A percentile compares a stretch with the other conserved stretches of the same genome.
These are phyloP conservation scores for Gigaspora rosea DNA, from an alignment of 192 early-diverging fungal species.

Conservation along the genomic window DNA sequence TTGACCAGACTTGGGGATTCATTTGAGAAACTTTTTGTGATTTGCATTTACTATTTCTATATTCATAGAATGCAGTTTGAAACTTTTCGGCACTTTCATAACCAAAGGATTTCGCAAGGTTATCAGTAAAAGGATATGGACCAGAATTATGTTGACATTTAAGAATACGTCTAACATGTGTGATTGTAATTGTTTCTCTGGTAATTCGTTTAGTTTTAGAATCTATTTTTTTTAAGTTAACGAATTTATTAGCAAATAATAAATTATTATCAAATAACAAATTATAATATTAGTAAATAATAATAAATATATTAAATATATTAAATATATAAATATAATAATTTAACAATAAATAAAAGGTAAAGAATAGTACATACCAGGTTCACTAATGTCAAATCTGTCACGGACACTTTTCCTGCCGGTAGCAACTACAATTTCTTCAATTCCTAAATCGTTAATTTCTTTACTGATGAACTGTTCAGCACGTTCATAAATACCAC, in stretches of 20 bases:
- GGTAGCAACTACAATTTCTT: slow-evolving; percentile 7
- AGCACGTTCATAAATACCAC: slow-evolving; percentile 17
- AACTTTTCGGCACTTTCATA: slow-evolving; percentile 11
- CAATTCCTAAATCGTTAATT: slow-evolving; percentile 14
- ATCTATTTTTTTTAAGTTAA: too few relatives aligned
- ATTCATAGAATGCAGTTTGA: background rate
- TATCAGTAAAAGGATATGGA: background rate
- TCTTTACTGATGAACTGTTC: slow-evolving; percentile 24
- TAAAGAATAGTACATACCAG: slow-evolving; percentile 13
- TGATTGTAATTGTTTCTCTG: background rate
- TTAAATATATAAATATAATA: background rate
- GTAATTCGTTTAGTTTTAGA: background rate
- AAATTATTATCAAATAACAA: too few relatives aligned
- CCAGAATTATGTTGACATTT: slow-evolving; percentile 5
- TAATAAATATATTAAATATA: too few relatives aligned
- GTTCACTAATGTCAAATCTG: slow-evolving; percentile 12
- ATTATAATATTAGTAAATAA: too few relatives aligned
- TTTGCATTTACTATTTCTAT: background rate
- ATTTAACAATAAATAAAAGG: background rate
- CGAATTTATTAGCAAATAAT: too few relatives aligned
- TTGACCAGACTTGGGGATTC: slow-evolving; percentile 10
- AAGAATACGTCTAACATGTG: slow-evolving; percentile 1
- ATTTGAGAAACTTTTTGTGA: background rate
- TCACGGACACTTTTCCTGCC: slow-evolving; percentile 17
- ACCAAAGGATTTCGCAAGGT: slow-evolving; percentile 9